phyloP scores from a whole-genome alignment of 2,329 filamentous ascomycete species.

The Aspergillus nomiae region DNA sequence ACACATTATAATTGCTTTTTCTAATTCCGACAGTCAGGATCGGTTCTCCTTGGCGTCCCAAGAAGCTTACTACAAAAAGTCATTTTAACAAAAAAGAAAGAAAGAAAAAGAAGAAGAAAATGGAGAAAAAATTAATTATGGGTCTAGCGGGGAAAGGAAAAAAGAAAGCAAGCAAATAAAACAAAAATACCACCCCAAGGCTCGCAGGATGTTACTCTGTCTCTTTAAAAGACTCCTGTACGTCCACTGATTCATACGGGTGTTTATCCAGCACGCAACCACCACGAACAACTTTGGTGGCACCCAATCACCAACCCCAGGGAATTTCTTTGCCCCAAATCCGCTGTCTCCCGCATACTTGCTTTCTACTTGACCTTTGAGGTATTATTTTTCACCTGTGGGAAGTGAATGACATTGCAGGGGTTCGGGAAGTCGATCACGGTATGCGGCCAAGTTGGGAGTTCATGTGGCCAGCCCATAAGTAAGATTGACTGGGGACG shows the following conservation, averaged over 20 bases:
- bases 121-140: background rate
- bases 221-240: background rate
- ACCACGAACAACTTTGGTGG: background rate
- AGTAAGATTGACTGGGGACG: background rate
- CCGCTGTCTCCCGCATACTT: background rate
- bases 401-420: background rate
- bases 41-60: constrained; percentile 8
- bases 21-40: constrained; percentile 1
- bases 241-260: background rate
- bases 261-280: background rate
- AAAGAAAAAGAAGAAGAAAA: background rate
- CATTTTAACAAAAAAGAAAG: no score
- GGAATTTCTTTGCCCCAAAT: background rate
- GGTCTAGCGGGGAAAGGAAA: background rate
- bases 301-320: background rate
- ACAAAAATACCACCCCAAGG: background rate
- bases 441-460: background rate
- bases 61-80: background rate
- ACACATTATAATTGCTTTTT: constrained; percentile 9
- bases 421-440: background rate
- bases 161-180: background rate
- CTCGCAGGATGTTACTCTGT: background rate
- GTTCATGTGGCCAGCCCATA: background rate
- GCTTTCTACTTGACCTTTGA: background rate
- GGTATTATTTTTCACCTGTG: background rate